A percentile compares a stretch with the other conserved stretches of the same genome.
These are phyloP conservation scores for Mortierella polycephala DNA, from an alignment of 371 early-diverging fungal species.

Conservation along the genomic window DNA sequence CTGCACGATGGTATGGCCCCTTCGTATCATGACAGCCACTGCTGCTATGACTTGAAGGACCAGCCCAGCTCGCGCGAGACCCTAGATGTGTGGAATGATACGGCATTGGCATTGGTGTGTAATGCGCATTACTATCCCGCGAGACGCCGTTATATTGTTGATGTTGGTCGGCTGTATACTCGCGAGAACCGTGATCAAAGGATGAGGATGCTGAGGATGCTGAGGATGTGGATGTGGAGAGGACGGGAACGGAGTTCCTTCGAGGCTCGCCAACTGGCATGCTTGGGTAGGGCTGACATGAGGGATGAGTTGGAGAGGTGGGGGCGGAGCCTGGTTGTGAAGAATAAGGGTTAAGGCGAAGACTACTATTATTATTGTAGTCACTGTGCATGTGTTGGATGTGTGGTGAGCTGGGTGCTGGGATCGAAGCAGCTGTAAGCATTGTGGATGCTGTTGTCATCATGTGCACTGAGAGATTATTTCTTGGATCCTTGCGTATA, in stretches of 20 bases:
- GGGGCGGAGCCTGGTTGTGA: conserved; percentile 13
- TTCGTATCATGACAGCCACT: neutral
- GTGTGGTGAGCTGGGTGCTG: conserved; percentile 6
- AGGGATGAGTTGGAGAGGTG: conserved; percentile 9
- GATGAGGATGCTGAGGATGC: conserved; percentile 12
- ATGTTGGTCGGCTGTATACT: conserved; percentile 12
- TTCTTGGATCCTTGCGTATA: neutral
- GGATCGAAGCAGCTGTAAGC: conserved; percentile 10
- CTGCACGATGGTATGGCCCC: conserved; percentile 1
- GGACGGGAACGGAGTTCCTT: conserved; percentile 17
- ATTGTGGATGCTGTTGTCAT: conserved; percentile 28
- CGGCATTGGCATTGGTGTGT: conserved; percentile 15
- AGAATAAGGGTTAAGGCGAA: neutral
- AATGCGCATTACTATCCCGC: neutral
- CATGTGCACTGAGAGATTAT: neutral
- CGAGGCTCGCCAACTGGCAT: conserved; percentile 14
- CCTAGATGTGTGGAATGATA: conserved; percentile 12
- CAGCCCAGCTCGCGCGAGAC: conserved; percentile 35
- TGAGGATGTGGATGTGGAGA: conserved; percentile 3
- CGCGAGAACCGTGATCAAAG: conserved; percentile 9
- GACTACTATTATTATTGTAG: neutral
- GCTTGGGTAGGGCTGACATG: conserved; percentile 8
- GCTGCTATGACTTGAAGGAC: conserved; percentile 6
- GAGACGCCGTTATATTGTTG: conserved; percentile 2
- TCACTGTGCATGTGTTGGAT: conserved; percentile 14